These are phyloP conservation scores for Blastobotrys malaysiensis DNA, from an alignment of 1,139 yeast species.

Conservation along the genomic window DNA sequence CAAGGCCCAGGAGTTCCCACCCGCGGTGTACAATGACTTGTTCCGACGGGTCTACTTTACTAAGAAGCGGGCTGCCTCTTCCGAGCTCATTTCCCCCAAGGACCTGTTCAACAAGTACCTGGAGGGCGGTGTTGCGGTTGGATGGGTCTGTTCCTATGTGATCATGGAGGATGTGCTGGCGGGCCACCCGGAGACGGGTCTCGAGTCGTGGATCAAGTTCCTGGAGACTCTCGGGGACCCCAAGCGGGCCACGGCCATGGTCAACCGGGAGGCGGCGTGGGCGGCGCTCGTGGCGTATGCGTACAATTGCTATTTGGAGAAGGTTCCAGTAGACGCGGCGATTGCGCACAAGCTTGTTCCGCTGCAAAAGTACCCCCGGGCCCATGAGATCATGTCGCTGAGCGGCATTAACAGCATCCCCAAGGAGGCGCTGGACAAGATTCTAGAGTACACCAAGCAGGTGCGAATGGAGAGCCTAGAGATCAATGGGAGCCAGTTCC, in stretches of 20 bases:
- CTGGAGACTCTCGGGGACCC: constrained; percentile 28
- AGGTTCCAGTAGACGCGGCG: constrained; percentile 20
- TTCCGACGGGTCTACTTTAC: constrained; percentile 7
- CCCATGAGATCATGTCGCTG: constrained; percentile 17
- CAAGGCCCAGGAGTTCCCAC: neutral
- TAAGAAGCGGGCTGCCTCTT: neutral
- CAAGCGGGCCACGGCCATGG: constrained; percentile 20
- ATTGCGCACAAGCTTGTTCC: constrained; percentile 32
- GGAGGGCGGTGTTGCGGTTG: constrained; percentile 19
- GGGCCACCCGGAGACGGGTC: constrained; percentile 27
- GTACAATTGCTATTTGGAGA: constrained; percentile 20
- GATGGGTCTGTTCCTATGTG: constrained; percentile 28
- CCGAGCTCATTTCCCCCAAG: constrained; percentile 4
- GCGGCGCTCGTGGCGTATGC: constrained; percentile 30
- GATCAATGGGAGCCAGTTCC: constrained; percentile 20
- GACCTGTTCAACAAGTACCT: constrained; percentile 20
- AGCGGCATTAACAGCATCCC: constrained; percentile 14
- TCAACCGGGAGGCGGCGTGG: constrained; percentile 27
- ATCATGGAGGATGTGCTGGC: constrained; percentile 22
- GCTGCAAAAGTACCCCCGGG: constrained; percentile 25
- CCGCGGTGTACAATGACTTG: constrained; percentile 1
- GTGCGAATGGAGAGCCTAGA: constrained; percentile 21
- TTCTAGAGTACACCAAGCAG: constrained; percentile 18
- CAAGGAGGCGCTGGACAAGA: constrained; percentile 7
- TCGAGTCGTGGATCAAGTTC: constrained; percentile 34